Base-by-base conservation (phyloP, 2,329 filamentous ascomycete species). In the Diaporthe amygdali region DNA sequence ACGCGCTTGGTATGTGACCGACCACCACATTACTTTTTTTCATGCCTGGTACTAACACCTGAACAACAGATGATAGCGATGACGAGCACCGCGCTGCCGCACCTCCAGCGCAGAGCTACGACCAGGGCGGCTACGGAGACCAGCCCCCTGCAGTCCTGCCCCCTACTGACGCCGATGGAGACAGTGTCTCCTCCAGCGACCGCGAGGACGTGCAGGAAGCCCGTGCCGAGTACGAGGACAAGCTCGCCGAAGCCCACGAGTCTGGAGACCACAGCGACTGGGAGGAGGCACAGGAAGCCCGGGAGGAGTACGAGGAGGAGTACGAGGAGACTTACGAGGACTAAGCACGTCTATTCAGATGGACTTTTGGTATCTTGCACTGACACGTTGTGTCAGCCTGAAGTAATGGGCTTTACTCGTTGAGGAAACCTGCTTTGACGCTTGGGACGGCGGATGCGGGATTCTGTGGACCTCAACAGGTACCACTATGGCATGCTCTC, bases 201-300 rank as follows among this genome's bases (percentile, higher is more conserved):
- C 79, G 82, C 17, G 82, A 84, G 74, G 79, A 81, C 1, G 82
- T 81, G 69, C 80, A 78, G 75, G 84, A 82, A 71, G 87, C 80
- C 67, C 81, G 77, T 70, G 84, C 77, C 74, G 81, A 81, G 59
- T 84, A 83, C 66, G 84, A 87, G 74, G 83, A 85, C 74, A 82
- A 84, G 4, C 78, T 82, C 14, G 79, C 78, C 49, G 79, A 74
- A 1, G 83, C 82, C 9, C 74, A 76, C 5, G 81, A 83, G 73
- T 85, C 84, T 1, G 80, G 81, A 63, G 83, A 83, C 78, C 89
- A 83, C 75, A 89, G 86, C 72, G 87, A 87, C 71, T 77, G 81
- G 5, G 82, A 90, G 77, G 84, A 85, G 68, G 78, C 88, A 5
- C 84, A 88, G 72, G 87, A 90, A 77, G 86, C 86, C 1, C 74